Evolutionary conservation across 1,284 basidiomycete species (phyloP).

Genomic region (Naganishia liquefaciens): DNA sequence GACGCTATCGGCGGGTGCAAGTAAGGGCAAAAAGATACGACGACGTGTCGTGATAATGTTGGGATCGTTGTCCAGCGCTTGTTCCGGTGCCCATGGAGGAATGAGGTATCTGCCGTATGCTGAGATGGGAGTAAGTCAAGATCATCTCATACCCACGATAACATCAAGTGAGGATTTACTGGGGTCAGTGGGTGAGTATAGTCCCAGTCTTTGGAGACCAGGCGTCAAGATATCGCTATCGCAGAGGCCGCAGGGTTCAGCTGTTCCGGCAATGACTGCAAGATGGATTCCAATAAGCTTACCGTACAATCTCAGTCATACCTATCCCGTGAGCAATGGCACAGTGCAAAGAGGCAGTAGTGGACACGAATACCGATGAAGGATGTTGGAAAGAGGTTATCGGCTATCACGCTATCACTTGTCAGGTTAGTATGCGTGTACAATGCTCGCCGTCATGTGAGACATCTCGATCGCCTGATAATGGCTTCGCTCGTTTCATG

Average conservation of each 20-base stretch:
- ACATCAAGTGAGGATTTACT: conserved; percentile 40
- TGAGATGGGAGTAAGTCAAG: conserved; percentile 19
- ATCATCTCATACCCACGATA: background rate
- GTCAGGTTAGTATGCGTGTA: too few relatives aligned
- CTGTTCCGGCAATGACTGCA: background rate
- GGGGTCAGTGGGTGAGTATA: conserved; percentile 48
- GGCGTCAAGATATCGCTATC: conserved; percentile 50
- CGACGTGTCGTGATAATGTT: conserved; percentile 43
- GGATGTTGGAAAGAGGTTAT: background rate
- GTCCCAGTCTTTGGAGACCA: conserved; percentile 40
- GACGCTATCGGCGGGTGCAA: conserved; percentile 42
- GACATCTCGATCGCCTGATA: conserved; percentile 8
- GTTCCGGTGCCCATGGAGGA: conserved; percentile 46
- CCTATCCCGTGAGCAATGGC: background rate
- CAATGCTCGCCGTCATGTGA: conserved; percentile 23
- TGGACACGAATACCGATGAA: background rate
- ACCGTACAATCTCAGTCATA: conserved; percentile 16
- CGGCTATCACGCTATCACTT: too few relatives aligned
- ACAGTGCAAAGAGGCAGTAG: background rate
- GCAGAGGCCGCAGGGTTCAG: background rate
- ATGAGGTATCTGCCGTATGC: conserved; percentile 51
- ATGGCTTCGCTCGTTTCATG: background rate
- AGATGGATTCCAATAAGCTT: background rate
- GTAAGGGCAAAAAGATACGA: conserved; percentile 48
- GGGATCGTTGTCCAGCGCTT: conserved; percentile 43